Percentiles rank a stretch among this genome's conserved stretches.
Evolutionary conservation across 768 basidiomycete species (phyloP).

Genomic region (Tremella mesenterica): DNA sequence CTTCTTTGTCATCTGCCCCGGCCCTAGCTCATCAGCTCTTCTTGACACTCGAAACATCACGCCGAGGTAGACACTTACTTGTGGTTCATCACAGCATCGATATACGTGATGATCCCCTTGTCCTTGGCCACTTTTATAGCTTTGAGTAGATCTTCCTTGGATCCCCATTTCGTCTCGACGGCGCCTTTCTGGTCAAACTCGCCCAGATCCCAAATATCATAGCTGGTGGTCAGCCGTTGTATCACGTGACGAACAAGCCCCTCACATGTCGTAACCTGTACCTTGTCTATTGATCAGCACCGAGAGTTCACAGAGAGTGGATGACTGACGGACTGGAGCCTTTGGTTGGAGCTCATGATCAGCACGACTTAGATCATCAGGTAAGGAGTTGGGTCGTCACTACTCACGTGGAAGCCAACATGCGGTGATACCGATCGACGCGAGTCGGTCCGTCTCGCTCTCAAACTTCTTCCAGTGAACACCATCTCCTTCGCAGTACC

Average conservation of each 20-base stretch:
- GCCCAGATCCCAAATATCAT: conserved; percentile 45
- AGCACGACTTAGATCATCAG: background rate
- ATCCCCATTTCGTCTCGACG: conserved; percentile 71
- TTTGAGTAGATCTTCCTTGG: conserved; percentile 63
- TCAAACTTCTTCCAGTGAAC: conserved; percentile 45
- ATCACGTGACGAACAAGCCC: background rate
- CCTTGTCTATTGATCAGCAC: conserved; percentile 23
- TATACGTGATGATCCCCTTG: conserved; percentile 63
- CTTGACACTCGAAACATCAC: conserved; percentile 6
- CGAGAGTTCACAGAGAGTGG: background rate
- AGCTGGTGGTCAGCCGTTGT: conserved; percentile 2
- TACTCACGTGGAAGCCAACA: conserved; percentile 45
- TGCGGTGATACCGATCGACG: conserved; percentile 45
- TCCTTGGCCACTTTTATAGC: conserved; percentile 62
- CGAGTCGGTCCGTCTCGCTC: conserved; percentile 31
- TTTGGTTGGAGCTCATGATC: conserved; percentile 36
- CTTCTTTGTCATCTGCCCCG: conserved; percentile 70
- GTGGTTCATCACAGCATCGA: conserved; percentile 79
- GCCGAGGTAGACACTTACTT: conserved; percentile 47
- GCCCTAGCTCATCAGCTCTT: conserved; percentile 51
- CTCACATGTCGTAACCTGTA: conserved; percentile 44
- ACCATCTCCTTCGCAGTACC: conserved; percentile 2
- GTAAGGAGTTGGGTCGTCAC: background rate
- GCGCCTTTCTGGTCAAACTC: conserved; percentile 46
- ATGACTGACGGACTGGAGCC: conserved; percentile 33